A percentile compares a stretch with the other conserved stretches of the same genome.
Evolutionary conservation across 768 basidiomycete species (phyloP).

Genomic region (Suillus placidus): DNA sequence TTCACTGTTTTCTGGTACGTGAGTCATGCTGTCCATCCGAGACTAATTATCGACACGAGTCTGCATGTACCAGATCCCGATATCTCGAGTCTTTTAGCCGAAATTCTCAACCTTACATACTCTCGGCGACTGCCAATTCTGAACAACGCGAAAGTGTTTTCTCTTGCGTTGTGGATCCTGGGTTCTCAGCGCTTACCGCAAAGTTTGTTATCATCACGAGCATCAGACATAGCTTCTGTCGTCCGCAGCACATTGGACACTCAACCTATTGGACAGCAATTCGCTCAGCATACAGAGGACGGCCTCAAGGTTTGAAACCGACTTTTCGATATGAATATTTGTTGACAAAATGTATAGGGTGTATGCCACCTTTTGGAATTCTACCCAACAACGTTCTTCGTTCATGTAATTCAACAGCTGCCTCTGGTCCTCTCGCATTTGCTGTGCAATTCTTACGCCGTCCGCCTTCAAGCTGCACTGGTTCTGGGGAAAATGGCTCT

Average conservation of each 20-base stretch:
- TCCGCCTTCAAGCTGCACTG: constrained; percentile 25
- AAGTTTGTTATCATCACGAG: constrained; percentile 37
- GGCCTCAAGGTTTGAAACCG: constrained; percentile 30
- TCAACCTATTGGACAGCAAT: constrained; percentile 20
- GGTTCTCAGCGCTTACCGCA: constrained; percentile 51
- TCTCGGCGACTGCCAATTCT: constrained; percentile 38
- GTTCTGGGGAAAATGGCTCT: constrained; percentile 29
- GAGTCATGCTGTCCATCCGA: not conserved
- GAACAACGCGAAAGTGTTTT: constrained; percentile 46
- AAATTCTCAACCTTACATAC: constrained; percentile 46
- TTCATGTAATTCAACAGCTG: constrained; percentile 23
- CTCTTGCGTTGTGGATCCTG: constrained; percentile 53
- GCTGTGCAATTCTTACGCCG: constrained; percentile 16
- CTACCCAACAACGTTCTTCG: constrained; percentile 21
- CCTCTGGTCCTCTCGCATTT: constrained; percentile 24
- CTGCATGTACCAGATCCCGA: constrained; percentile 40
- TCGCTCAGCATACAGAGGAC: constrained; percentile 22
- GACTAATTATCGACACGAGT: constrained; percentile 5
- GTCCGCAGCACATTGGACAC: constrained; percentile 41
- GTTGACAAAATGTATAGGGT: constrained; percentile 18
- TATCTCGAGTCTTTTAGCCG: constrained; percentile 46
- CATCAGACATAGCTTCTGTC: constrained; percentile 34
- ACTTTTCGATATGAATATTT: not conserved
- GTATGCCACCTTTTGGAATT: constrained; percentile 26
- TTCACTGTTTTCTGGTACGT: constrained; percentile 53